phyloP scores from a whole-genome alignment of 768 basidiomycete species.

The Lactarius quietus region DNA sequence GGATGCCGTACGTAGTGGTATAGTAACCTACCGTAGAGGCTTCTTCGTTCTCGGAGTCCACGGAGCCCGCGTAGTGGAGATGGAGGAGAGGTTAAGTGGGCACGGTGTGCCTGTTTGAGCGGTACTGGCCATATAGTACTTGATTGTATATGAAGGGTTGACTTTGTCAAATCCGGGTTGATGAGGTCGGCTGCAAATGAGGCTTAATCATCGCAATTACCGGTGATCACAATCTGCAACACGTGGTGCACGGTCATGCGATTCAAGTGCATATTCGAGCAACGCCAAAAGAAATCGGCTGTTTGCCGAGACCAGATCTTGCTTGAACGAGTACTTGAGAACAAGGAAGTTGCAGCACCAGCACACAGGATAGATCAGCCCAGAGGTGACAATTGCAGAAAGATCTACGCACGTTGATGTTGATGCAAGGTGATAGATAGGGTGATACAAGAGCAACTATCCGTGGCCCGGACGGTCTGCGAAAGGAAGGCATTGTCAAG shows the following conservation, averaged over 20 bases:
- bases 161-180: neutral
- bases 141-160: neutral
- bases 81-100: neutral
- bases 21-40: neutral
- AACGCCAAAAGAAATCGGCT: neutral
- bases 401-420: neutral
- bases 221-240: neutral
- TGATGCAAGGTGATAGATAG: neutral
- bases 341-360: neutral
- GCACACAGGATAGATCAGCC: neutral
- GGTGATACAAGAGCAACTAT: neutral
- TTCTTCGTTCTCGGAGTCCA: neutral
- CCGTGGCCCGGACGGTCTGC: neutral
- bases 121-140: neutral
- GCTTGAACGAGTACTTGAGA: neutral
- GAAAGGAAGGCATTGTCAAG: neutral
- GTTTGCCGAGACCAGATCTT: neutral
- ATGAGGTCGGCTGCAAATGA: neutral
- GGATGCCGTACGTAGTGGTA: neutral
- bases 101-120: neutral
- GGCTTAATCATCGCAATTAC: conserved; percentile 2
- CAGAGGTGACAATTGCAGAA: neutral
- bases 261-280: neutral
- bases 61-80: neutral
- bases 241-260: neutral